These are phyloP conservation scores for Kluyveromyces sp. DNA, from an alignment of 1,139 yeast genomes.

Conservation along the genomic window DNA sequence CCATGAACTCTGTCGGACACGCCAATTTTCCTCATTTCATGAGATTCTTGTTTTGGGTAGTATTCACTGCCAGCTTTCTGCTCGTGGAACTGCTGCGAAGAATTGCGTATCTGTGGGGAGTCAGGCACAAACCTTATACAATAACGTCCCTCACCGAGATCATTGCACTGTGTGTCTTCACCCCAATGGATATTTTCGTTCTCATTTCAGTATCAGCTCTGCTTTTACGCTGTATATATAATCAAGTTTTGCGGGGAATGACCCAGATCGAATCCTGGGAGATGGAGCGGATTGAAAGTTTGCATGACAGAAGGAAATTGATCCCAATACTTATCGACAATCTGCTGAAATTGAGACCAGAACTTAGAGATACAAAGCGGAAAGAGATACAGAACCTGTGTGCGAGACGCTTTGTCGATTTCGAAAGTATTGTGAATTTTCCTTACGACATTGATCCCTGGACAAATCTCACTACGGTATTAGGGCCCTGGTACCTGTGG, in stretches of 20 bases:
- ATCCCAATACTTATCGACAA: conserved; percentile 22
- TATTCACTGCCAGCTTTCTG: conserved; percentile 48
- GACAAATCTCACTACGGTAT: conserved; percentile 42
- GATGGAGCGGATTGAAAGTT: conserved; percentile 63
- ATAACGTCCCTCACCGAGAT: conserved; percentile 49
- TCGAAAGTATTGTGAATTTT: conserved; percentile 47
- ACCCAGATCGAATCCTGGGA: conserved; percentile 95
- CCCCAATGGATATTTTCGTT: conserved; percentile 55
- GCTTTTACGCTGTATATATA: conserved; percentile 52
- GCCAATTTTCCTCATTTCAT: conserved; percentile 74
- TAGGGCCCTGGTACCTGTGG: conserved; percentile 65
- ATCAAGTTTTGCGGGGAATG: conserved; percentile 58
- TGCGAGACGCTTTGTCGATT: conserved; percentile 12
- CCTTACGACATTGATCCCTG: conserved; percentile 74
- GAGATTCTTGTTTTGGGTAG: conserved; percentile 67
- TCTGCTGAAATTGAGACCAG: conserved; percentile 19
- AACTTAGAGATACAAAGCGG: conserved; percentile 10
- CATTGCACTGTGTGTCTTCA: conserved; percentile 47
- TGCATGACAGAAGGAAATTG: conserved; percentile 20
- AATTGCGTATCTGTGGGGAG: conserved; percentile 42
- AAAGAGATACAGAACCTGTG: conserved; percentile 14
- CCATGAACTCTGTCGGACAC: conserved; percentile 77
- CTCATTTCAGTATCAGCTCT: conserved; percentile 51
- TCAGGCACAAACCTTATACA: conserved; percentile 54
- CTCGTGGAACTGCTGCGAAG: conserved; percentile 40